Percentiles rank a stretch among this genome's conserved stretches.
Conservation (phyloP, 805 yeast species). For the Saccharomycopsis capsularis region DNA sequence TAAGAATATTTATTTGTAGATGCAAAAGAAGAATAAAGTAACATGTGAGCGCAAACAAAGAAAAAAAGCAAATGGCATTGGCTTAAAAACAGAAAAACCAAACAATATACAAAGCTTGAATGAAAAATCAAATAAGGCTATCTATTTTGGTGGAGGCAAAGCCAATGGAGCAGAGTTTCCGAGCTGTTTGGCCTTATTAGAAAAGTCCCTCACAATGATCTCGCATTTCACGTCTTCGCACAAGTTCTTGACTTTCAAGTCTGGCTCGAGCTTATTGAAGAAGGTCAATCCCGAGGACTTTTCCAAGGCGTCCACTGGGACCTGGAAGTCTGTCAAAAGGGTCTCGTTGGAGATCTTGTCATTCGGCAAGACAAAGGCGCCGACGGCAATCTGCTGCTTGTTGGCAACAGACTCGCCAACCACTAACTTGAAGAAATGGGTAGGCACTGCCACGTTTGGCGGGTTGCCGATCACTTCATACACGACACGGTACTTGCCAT, state of each 20-base stretch:
- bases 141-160: conserved; percentile 1
- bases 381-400: conserved; percentile 49
- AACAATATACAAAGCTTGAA: too few relatives aligned
- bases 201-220: conserved; percentile 73
- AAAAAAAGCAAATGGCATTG: too few relatives aligned
- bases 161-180: not conserved
- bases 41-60: too few relatives aligned
- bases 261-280: conserved; percentile 57
- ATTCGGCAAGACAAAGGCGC: conserved; percentile 92
- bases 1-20: too few relatives aligned
- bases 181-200: conserved; percentile 4
- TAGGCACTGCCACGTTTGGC: conserved; percentile 94
- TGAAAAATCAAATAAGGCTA: too few relatives aligned
- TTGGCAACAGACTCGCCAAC: conserved; percentile 58
- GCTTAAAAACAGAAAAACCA: too few relatives aligned
- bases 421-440: conserved; percentile 88
- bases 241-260: conserved; percentile 48
- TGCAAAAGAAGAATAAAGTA: too few relatives aligned
- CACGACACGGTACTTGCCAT: conserved; percentile 76
- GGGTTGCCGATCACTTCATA: conserved; percentile 97
- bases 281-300: conserved; percentile 80
- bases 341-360: conserved; percentile 64
- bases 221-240: conserved; percentile 79
- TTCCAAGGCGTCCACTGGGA: conserved; percentile 86
- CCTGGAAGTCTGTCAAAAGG: conserved; percentile 70